Evolutionary conservation across 2,329 filamentous ascomycete genomes (phyloP).

Genomic region (Tolypocladium amazonense): DNA sequence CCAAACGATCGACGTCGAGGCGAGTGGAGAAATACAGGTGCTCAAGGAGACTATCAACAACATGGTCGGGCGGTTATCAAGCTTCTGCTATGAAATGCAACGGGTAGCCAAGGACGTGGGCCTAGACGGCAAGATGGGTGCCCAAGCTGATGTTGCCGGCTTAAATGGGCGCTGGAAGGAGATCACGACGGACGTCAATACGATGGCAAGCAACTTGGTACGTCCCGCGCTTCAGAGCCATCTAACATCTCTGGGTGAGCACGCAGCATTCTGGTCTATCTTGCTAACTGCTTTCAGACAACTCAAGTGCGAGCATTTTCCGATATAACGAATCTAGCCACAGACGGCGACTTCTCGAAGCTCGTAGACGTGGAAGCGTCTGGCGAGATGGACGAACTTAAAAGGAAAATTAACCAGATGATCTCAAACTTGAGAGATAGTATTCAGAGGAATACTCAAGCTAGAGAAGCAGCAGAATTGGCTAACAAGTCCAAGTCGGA

Average conservation of each 20-base stretch:
- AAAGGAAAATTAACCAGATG: conserved; percentile 99
- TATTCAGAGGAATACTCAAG: conserved; percentile 92
- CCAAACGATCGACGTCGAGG: conserved; percentile 89
- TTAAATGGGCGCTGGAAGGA: conserved; percentile 95
- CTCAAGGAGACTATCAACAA: conserved; percentile 97
- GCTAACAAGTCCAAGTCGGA: conserved; percentile 98
- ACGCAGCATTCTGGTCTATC: conserved; percentile 2
- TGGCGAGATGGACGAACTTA: conserved; percentile 97
- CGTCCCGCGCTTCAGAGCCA: conserved; percentile 10
- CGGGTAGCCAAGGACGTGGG: conserved; percentile 93
- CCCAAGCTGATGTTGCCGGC: conserved; percentile 87
- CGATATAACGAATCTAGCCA: conserved; percentile 93
- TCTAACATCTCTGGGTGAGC: neutral
- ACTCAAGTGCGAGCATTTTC: conserved; percentile 97
- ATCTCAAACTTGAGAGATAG: conserved; percentile 90
- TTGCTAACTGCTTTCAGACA: conserved; percentile 47
- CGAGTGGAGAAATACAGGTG: conserved; percentile 87
- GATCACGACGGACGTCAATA: conserved; percentile 94
- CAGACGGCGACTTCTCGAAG: conserved; percentile 94
- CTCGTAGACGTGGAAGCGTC: conserved; percentile 94
- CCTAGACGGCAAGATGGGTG: conserved; percentile 97
- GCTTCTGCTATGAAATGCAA: conserved; percentile 94
- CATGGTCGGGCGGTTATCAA: conserved; percentile 92
- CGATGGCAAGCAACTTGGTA: conserved; percentile 64
- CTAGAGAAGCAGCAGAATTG: conserved; percentile 88